Percentiles rank a stretch among this genome's conserved stretches.
phyloP scores from a whole-genome alignment of 768 basidiomycete species.

The Porpolomopsis calyptriformis region DNA sequence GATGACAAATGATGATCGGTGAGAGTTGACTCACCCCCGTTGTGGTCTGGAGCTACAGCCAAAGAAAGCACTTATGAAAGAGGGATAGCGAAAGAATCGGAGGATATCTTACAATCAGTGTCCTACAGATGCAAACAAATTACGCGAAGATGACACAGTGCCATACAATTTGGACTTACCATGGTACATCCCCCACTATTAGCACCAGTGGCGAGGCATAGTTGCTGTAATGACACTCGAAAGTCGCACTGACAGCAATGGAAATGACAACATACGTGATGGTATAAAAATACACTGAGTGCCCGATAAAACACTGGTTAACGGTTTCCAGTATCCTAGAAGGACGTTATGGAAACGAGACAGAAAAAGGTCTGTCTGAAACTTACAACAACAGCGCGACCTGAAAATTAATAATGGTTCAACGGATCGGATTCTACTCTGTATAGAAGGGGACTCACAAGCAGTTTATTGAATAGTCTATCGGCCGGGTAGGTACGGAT shows the following conservation, averaged over 20 bases:
- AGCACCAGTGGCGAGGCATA: background rate
- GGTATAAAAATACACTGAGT: conserved; percentile 43
- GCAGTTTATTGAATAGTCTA: conserved; percentile 21
- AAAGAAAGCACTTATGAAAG: background rate
- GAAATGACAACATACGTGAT: conserved; percentile 33
- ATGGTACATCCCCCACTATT: background rate
- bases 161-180: background rate
- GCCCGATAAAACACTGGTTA: conserved; percentile 42
- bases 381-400: too few species aligned
- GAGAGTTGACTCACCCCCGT: background rate
- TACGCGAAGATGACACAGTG: background rate
- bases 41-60: background rate
- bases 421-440: background rate
- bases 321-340: conserved; percentile 34
- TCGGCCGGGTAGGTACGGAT: conserved; percentile 29
- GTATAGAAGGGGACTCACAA: conserved; percentile 18
- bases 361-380: too few species aligned
- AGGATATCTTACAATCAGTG: background rate
- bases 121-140: background rate
- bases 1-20: background rate
- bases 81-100: background rate
- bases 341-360: background rate
- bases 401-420: too few species aligned
- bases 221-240: background rate
- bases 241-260: background rate